phyloP scores from a whole-genome alignment of 2,329 filamentous ascomycete species.

The Mariannaea elegans region DNA sequence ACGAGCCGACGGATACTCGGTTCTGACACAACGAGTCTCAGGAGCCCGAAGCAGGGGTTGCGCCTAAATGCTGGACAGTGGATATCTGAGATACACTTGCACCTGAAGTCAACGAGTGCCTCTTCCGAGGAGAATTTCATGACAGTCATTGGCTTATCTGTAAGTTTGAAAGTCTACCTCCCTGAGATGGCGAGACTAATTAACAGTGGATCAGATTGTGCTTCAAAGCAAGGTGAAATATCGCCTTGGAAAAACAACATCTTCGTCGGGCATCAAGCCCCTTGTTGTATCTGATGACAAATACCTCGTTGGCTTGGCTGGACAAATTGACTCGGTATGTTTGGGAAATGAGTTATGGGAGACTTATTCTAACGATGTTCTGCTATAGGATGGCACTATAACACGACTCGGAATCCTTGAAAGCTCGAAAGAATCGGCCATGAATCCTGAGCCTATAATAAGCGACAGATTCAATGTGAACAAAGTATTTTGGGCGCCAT shows the following conservation, averaged over 20 bases:
- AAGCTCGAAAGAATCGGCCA: not conserved
- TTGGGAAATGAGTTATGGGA: no score
- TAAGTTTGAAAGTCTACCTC: no score
- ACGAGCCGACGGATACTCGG: slow-evolving; percentile 6
- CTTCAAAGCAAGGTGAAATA: not conserved
- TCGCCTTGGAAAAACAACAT: not conserved
- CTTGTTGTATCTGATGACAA: not conserved
- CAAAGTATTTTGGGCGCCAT: not conserved
- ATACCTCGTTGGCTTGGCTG: slow-evolving; percentile 2
- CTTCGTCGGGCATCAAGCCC: not conserved
- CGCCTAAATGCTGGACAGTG: not conserved
- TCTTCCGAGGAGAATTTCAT: not conserved
- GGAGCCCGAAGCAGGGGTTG: not conserved
- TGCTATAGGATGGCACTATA: slow-evolving; percentile 8
- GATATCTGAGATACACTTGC: slow-evolving; percentile 2
- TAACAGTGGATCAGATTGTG: not conserved
- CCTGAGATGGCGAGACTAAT: not conserved
- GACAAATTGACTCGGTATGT: slow-evolving; percentile 4
- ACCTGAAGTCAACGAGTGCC: not conserved
- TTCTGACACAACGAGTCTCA: not conserved
- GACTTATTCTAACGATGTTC: not conserved
- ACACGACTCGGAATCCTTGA: slow-evolving; percentile 3
- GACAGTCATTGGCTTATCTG: not conserved
- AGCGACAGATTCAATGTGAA: not conserved
- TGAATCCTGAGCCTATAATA: not conserved